Conservation (phyloP, 306 rosid genomes). For the Elaeagnus macrophylla region DNA sequence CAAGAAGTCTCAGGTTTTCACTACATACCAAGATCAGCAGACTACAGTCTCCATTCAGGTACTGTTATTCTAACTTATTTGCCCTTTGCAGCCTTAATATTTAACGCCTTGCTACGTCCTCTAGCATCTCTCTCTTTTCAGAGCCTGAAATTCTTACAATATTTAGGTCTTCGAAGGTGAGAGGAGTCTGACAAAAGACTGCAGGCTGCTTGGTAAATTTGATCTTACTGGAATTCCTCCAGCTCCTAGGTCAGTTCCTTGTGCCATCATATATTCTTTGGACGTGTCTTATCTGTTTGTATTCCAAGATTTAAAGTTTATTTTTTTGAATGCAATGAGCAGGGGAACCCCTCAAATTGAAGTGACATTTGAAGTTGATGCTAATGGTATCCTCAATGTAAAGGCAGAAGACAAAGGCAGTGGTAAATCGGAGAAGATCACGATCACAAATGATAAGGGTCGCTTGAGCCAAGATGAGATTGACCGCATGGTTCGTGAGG, state of each 20-base stretch:
- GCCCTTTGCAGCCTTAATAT: not conserved
- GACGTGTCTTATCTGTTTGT: not conserved
- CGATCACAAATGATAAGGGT: slow-evolving; percentile 95
- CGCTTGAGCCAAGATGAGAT: slow-evolving; percentile 96
- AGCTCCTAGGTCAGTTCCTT: slow-evolving; percentile 71
- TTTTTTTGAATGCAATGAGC: slow-evolving; percentile 12
- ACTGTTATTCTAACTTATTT: not conserved
- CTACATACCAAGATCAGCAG: slow-evolving; percentile 99
- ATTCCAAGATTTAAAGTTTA: slow-evolving; percentile 9
- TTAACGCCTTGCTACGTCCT: not conserved
- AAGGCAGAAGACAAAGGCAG: slow-evolving; percentile 99
- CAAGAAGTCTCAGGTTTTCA: slow-evolving; percentile 97
- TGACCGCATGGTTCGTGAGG: slow-evolving; percentile 92
- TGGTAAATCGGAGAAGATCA: slow-evolving; percentile 94
- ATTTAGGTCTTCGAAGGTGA: slow-evolving; percentile 89
- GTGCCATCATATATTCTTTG: not conserved
- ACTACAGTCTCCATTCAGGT: slow-evolving; percentile 99
- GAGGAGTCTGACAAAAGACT: slow-evolving; percentile 99
- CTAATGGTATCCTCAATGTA: slow-evolving; percentile 88
- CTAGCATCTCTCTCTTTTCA: not conserved
- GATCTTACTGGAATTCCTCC: slow-evolving; percentile 92
- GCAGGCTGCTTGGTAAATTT: slow-evolving; percentile 85
- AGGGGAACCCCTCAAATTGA: slow-evolving; percentile 99
- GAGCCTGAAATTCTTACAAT: slow-evolving; percentile 1
- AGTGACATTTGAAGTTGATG: slow-evolving; percentile 97